Percentiles rank a stretch among this genome's conserved stretches.
Conservation (phyloP, 805 yeast species). For the Scheffersomyces spartinae region DNA sequence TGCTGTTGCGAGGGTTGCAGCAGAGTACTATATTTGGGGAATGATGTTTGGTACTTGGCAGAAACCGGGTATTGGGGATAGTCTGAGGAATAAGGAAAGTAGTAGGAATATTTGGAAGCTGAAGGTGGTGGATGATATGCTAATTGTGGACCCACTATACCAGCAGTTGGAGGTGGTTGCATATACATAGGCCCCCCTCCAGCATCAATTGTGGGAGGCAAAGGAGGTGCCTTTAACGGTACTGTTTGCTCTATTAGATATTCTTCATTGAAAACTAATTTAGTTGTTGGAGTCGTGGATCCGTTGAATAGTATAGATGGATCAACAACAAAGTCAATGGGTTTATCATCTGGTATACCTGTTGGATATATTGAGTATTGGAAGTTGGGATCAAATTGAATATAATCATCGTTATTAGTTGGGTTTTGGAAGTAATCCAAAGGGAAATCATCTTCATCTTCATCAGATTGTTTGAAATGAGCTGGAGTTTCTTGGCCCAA, state of each 20-base stretch:
- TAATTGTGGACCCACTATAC: too few relatives aligned
- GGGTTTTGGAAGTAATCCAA: conserved; percentile 46
- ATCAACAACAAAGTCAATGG: conserved; percentile 1
- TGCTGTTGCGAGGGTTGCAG: too few relatives aligned
- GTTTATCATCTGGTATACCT: conserved; percentile 1
- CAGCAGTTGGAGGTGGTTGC: too few relatives aligned
- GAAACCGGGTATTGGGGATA: too few relatives aligned
- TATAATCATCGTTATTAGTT: conserved; percentile 11
- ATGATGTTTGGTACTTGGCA: too few relatives aligned
- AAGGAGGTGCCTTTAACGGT: conserved; percentile 25
- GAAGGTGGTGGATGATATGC: too few relatives aligned
- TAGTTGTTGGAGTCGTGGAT: conserved; percentile 13
- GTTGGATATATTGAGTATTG: conserved; percentile 5
- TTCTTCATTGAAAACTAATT: conserved; percentile 33
- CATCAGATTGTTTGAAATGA: conserved; percentile 12
- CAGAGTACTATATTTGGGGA: too few relatives aligned
- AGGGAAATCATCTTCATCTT: conserved; percentile 58
- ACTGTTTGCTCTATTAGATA: conserved; percentile 41
- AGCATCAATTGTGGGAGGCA: conserved; percentile 3
- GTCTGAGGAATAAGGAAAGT: too few relatives aligned
- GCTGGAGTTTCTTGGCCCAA: conserved; percentile 12
- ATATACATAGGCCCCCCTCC: too few relatives aligned
- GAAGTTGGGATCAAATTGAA: conserved; percentile 12
- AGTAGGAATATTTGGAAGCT: too few relatives aligned
- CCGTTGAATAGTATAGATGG: conserved; percentile 4